phyloP scores from a whole-genome alignment of 805 yeast genomes.

The Zygoascus bituminiphila region DNA sequence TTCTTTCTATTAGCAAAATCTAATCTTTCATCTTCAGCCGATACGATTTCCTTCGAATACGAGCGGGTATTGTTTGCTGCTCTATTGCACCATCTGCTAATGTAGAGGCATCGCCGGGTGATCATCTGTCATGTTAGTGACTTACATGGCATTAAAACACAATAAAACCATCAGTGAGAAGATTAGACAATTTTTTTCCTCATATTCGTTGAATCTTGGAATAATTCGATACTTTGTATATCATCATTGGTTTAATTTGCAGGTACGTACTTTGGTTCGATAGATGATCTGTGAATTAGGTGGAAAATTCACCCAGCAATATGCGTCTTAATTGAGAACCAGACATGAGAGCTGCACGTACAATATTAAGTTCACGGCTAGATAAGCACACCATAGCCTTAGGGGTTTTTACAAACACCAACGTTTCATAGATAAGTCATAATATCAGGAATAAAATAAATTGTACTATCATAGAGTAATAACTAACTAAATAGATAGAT shows the following conservation, averaged over 20 bases:
- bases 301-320: background rate
- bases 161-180: conserved; percentile 5
- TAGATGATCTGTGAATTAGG: background rate
- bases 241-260: background rate
- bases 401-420: no score
- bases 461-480: no score
- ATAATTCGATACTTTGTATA: background rate
- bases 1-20: conserved; percentile 9
- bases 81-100: background rate
- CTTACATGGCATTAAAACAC: background rate
- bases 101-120: background rate
- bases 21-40: conserved; percentile 15
- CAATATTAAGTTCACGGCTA: no score
- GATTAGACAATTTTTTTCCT: conserved; percentile 2
- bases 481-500: no score
- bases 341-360: no score
- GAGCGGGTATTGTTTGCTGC: background rate
- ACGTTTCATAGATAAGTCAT: no score
- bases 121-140: background rate
- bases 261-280: background rate
- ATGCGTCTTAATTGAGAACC: no score
- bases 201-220: conserved; percentile 1
- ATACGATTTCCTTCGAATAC: background rate
- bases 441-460: no score
- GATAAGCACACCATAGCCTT: no score